Evolutionary conservation across 2,329 filamentous ascomycete species (phyloP).

Genomic region (Epichloe hybrida): DNA sequence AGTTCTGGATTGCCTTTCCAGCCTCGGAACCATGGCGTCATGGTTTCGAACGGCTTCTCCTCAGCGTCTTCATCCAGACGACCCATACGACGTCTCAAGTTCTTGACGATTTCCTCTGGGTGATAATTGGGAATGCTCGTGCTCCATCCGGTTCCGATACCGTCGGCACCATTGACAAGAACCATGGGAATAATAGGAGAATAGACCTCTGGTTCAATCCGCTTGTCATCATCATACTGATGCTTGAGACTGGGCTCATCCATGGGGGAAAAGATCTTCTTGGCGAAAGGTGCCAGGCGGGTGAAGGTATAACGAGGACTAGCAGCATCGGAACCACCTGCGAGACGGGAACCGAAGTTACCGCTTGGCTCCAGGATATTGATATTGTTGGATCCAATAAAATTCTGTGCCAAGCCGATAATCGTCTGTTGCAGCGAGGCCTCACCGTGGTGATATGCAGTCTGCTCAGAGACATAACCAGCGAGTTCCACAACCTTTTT

Average conservation of each 20-base stretch:
- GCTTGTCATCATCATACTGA: slow-evolving; percentile 74
- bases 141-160: slow-evolving; percentile 98
- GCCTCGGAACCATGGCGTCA: slow-evolving; percentile 93
- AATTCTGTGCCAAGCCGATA: slow-evolving; percentile 82
- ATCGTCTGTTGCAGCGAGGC: slow-evolving; percentile 92
- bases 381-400: slow-evolving; percentile 95
- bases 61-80: slow-evolving; percentile 44
- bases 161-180: slow-evolving; percentile 88
- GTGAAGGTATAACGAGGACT: slow-evolving; percentile 99
- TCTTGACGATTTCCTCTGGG: slow-evolving; percentile 77
- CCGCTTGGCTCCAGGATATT: slow-evolving; percentile 93
- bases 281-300: slow-evolving; percentile 82
- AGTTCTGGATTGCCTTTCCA: slow-evolving; percentile 71
- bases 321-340: slow-evolving; percentile 82
- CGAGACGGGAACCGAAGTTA: slow-evolving; percentile 92
- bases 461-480: slow-evolving; percentile 81
- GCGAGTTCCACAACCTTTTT: slow-evolving; percentile 93
- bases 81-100: slow-evolving; percentile 77
- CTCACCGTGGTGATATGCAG: slow-evolving; percentile 94
- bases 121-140: slow-evolving; percentile 95
- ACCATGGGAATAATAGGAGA: slow-evolving; percentile 83
- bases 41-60: slow-evolving; percentile 56
- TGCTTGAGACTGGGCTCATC: slow-evolving; percentile 80
- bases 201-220: slow-evolving; percentile 81
- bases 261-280: slow-evolving; percentile 66